A percentile compares a stretch with the other conserved stretches of the same genome.
phyloP scores from a whole-genome alignment of 2,329 filamentous ascomycete species.

The Alternaria brassicae region DNA sequence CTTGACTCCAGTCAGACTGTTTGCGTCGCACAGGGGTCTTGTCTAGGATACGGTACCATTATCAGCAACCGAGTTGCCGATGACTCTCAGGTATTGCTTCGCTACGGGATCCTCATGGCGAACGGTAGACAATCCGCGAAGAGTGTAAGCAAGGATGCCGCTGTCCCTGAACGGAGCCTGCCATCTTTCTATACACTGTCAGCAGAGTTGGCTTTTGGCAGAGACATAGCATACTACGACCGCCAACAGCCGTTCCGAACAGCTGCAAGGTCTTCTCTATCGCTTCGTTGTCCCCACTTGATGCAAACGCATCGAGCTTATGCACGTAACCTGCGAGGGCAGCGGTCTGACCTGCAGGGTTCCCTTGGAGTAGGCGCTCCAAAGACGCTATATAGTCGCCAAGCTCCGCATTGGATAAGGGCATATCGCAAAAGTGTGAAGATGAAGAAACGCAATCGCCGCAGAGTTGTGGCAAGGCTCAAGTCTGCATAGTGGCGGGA shows the following conservation, averaged over 20 bases:
- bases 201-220: conserved; percentile 17
- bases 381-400: conserved; percentile 28
- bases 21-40: neutral
- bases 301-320: conserved; percentile 21
- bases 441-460: conserved; percentile 12
- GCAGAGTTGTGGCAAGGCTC: conserved; percentile 11
- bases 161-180: conserved; percentile 36
- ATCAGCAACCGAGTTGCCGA: conserved; percentile 50
- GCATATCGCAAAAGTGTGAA: conserved; percentile 21
- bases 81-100: conserved; percentile 48
- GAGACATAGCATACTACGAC: conserved; percentile 31
- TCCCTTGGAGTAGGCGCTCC: conserved; percentile 23
- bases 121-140: conserved; percentile 33
- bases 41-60: conserved; percentile 35
- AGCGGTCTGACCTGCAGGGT: conserved; percentile 23
- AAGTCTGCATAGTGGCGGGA: conserved; percentile 18
- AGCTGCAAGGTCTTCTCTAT: conserved; percentile 32
- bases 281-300: conserved; percentile 14
- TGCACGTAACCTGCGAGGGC: conserved; percentile 23
- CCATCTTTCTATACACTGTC: conserved; percentile 40
- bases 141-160: conserved; percentile 40
- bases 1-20: conserved; percentile 33
- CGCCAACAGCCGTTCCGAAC: conserved; percentile 45
- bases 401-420: conserved; percentile 23
- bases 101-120: conserved; percentile 25